Percentiles rank a stretch among this genome's conserved stretches.
Evolutionary conservation across 2,329 filamentous ascomycete species (phyloP).

Genomic region (Pestalotiopsis sp.): DNA sequence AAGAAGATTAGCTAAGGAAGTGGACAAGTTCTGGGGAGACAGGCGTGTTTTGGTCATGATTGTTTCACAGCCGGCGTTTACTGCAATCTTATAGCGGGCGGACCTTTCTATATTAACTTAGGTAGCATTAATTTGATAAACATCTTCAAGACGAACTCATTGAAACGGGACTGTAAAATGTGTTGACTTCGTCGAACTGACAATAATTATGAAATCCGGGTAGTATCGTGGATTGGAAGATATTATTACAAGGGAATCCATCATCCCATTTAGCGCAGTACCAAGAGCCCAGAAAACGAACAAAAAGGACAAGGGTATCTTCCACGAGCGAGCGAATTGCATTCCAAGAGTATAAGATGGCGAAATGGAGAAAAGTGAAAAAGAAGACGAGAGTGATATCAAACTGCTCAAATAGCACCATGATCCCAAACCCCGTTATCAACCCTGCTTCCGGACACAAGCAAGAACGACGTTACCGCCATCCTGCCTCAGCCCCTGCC

Average conservation of each 20-base stretch:
- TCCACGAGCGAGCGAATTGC: background rate
- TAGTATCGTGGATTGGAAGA: too few species aligned
- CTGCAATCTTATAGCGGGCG: background rate
- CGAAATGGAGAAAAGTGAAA: background rate
- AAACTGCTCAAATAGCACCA: background rate
- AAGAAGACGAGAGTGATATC: background rate
- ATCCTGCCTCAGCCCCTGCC: background rate
- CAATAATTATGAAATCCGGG: background rate
- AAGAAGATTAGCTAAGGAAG: conserved; percentile 38
- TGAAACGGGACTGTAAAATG: background rate
- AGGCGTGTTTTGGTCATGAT: background rate
- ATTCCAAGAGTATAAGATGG: background rate
- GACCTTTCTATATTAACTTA: background rate
- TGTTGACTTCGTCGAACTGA: background rate
- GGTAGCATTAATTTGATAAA: background rate
- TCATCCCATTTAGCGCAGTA: background rate
- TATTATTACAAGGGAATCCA: too few species aligned
- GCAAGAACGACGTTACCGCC: background rate
- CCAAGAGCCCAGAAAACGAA: background rate
- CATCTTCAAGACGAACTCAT: too few species aligned
- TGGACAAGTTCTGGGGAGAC: background rate
- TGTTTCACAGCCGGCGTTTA: background rate
- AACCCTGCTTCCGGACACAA: background rate
- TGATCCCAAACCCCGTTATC: background rate
- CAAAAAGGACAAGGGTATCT: background rate